Percentiles rank a stretch among this genome's conserved stretches.
Evolutionary conservation across 305 asterid species (phyloP).

Genomic region (Solanum hybrid): DNA sequence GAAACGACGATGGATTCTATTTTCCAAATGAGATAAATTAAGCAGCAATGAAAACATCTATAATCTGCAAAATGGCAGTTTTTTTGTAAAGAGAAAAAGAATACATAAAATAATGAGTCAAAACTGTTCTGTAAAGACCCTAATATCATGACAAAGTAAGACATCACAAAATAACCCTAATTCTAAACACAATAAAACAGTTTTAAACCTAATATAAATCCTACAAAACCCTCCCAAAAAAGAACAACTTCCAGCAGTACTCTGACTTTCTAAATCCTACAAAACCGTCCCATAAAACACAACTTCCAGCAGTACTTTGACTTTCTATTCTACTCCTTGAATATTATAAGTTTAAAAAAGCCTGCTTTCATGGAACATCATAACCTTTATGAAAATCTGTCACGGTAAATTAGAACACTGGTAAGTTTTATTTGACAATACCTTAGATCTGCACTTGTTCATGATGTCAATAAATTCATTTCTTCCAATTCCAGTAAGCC

Average conservation of each 20-base stretch:
- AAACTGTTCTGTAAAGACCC: neutral
- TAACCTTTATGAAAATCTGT: neutral
- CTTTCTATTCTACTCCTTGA: neutral
- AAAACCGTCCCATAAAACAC: neutral
- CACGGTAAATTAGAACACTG: neutral
- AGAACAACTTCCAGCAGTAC: neutral
- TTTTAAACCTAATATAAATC: neutral
- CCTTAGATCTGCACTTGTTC: constrained; percentile 99
- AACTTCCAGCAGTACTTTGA: neutral
- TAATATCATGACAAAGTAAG: neutral
- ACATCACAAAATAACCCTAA: neutral
- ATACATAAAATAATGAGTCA: neutral
- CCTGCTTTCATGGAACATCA: neutral
- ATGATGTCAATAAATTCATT: constrained; percentile 98
- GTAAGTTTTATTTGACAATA: constrained; percentile 27
- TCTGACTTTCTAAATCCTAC: neutral
- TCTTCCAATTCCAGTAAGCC: constrained; percentile 93
- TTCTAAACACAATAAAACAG: neutral
- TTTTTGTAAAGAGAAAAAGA: neutral
- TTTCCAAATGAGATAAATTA: neutral
- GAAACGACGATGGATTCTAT: neutral
- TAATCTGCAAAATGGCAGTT: neutral
- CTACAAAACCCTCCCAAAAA: neutral
- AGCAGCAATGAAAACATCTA: neutral
- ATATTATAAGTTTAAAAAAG: neutral